phyloP scores from a whole-genome alignment of 371 early-diverging fungal genomes.

The Mortierella sp. region DNA sequence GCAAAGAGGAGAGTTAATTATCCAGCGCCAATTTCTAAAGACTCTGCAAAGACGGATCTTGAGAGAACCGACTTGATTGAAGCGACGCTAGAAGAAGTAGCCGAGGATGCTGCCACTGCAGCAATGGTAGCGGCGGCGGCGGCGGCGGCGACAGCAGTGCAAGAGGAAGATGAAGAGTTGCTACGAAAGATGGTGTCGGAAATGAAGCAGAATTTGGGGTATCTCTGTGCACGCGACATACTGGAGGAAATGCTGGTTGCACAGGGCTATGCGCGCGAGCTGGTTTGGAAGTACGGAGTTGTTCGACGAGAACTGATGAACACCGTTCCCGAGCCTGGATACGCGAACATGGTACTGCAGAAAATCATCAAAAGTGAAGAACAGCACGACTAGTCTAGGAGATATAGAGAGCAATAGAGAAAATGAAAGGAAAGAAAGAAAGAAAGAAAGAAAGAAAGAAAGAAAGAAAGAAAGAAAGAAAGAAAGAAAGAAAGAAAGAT shows the following conservation, averaged over 20 bases:
- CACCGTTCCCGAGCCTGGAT: conserved; percentile 10
- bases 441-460: not conserved
- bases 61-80: not conserved
- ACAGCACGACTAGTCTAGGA: not conserved
- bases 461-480: not conserved
- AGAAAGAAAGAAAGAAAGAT: not conserved
- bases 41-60: too few relatives aligned
- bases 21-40: too few relatives aligned
- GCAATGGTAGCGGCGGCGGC: not conserved
- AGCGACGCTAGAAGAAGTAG: not conserved
- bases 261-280: conserved; percentile 21
- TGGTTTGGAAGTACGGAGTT: conserved; percentile 46
- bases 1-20: not conserved
- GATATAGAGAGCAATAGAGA: not conserved
- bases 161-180: conserved; percentile 16
- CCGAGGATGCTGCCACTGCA: not conserved
- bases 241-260: conserved; percentile 43
- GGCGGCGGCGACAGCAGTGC: not conserved
- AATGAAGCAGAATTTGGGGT: conserved; percentile 25
- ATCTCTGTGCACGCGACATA: conserved; percentile 26
- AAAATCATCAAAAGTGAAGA: conserved; percentile 30
- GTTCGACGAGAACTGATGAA: conserved; percentile 30
- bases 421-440: not conserved
- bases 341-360: conserved; percentile 20
- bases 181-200: conserved; percentile 11